Conservation (phyloP, 2,329 filamentous ascomycete species). For the Penicillium sp. region DNA sequence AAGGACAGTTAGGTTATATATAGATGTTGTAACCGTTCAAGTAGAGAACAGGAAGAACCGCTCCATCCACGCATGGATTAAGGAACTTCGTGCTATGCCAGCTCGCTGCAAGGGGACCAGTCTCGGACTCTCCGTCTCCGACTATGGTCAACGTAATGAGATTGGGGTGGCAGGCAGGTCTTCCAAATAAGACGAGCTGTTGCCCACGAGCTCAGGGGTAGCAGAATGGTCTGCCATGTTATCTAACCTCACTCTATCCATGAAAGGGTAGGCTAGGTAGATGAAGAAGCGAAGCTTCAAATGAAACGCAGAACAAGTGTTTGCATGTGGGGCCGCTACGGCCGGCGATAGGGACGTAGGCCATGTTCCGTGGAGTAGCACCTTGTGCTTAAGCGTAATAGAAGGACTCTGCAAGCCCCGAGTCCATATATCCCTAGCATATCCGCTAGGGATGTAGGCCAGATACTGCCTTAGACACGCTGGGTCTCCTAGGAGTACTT, state of each 20-base stretch:
- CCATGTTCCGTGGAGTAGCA: conserved; percentile 53
- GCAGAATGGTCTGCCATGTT: too few species aligned
- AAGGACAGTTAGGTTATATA: conserved; percentile 68
- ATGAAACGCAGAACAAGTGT: too few species aligned
- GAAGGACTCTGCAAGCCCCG: conserved; percentile 21
- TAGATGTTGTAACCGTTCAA: conserved; percentile 84
- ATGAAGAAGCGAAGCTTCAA: too few species aligned
- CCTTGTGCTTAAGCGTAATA: conserved; percentile 29
- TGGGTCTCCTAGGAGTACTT: neutral
- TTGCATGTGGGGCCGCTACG: too few species aligned
- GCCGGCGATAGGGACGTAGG: conserved; percentile 51
- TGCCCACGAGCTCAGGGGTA: too few species aligned
- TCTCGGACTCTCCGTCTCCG: conserved; percentile 76
- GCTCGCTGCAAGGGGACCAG: conserved; percentile 68
- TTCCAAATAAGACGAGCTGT: too few species aligned
- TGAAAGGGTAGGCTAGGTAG: too few species aligned
- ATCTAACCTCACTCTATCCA: too few species aligned
- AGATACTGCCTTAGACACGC: neutral
- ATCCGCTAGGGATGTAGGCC: too few species aligned
- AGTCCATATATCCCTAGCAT: too few species aligned
- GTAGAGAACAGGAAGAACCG: conserved; percentile 70
- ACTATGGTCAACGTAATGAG: conserved; percentile 73
- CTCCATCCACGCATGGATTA: conserved; percentile 71
- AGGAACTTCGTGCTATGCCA: conserved; percentile 82
- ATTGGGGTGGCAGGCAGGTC: conserved; percentile 63